phyloP scores from a whole-genome alignment of 106 monocot species.

The Narthecium ossifragum region DNA sequence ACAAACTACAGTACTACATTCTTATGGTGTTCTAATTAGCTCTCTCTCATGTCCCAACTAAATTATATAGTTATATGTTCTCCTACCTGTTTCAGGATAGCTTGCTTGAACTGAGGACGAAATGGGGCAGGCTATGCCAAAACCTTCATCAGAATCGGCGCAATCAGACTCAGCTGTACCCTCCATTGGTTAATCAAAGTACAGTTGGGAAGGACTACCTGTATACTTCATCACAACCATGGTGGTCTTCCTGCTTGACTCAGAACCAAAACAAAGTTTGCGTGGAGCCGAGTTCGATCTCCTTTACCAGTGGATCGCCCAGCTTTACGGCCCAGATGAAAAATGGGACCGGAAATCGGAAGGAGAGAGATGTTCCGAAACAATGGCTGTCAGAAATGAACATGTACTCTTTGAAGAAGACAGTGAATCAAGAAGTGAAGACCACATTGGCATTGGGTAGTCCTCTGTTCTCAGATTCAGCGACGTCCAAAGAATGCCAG shows the following conservation, averaged over 20 bases:
- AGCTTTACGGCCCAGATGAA: too few relatives aligned
- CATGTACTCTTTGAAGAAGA: not conserved
- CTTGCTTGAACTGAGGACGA: constrained; percentile 51
- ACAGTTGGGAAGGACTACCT: not conserved
- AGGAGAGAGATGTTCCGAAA: constrained; percentile 10
- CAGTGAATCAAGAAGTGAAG: constrained; percentile 12
- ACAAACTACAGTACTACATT: too few relatives aligned
- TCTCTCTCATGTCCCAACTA: too few relatives aligned
- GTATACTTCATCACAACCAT: constrained; percentile 20
- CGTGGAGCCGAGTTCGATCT: constrained; percentile 10
- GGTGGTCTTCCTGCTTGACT: constrained; percentile 20
- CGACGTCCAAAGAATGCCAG: constrained; percentile 24
- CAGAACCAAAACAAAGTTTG: constrained; percentile 14
- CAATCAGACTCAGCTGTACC: constrained; percentile 13
- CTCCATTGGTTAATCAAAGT: constrained; percentile 16
- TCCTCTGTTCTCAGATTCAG: constrained; percentile 43
- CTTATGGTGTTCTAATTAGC: too few relatives aligned
- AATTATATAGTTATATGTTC: too few relatives aligned
- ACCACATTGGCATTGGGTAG: constrained; percentile 49
- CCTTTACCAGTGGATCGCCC: not conserved
- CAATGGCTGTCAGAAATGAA: constrained; percentile 10
- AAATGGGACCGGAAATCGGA: not conserved
- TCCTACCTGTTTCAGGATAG: too few relatives aligned
- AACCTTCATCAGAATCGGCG: constrained; percentile 34
- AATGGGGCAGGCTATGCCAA: constrained; percentile 72